phyloP scores from a whole-genome alignment of 1,139 yeast genomes.

The Meyerozyma sp. region DNA sequence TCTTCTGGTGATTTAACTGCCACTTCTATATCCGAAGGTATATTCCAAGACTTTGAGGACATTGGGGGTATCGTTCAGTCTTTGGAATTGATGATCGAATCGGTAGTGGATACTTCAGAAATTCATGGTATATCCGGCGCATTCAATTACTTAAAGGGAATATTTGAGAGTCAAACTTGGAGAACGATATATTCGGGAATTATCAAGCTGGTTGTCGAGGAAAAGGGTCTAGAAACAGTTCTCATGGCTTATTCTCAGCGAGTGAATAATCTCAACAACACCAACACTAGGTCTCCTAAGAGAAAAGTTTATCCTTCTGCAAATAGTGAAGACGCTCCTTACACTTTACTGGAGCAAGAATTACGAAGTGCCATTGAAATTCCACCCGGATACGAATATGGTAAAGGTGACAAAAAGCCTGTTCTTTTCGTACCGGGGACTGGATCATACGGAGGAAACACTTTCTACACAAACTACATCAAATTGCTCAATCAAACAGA shows the following conservation, averaged over 20 bases:
- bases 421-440: neutral
- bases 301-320: neutral
- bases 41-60: neutral
- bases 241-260: neutral
- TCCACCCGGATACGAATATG: neutral
- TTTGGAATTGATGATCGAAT: neutral
- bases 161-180: neutral
- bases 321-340: constrained; percentile 14
- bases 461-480: neutral
- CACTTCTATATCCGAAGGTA: neutral
- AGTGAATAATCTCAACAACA: neutral
- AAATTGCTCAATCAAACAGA: neutral
- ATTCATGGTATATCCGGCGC: neutral
- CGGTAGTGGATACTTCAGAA: neutral
- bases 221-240: neutral
- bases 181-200: neutral
- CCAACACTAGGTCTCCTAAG: neutral
- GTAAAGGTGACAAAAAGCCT: neutral
- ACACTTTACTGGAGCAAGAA: constrained; percentile 7
- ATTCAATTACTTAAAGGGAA: neutral
- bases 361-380: neutral
- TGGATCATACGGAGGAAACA: neutral
- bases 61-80: neutral
- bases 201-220: neutral
- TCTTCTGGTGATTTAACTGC: no score